A percentile compares a stretch with the other conserved stretches of the same genome.
phyloP scores from a whole-genome alignment of 805 yeast species.

The Kuraishia cidri region DNA sequence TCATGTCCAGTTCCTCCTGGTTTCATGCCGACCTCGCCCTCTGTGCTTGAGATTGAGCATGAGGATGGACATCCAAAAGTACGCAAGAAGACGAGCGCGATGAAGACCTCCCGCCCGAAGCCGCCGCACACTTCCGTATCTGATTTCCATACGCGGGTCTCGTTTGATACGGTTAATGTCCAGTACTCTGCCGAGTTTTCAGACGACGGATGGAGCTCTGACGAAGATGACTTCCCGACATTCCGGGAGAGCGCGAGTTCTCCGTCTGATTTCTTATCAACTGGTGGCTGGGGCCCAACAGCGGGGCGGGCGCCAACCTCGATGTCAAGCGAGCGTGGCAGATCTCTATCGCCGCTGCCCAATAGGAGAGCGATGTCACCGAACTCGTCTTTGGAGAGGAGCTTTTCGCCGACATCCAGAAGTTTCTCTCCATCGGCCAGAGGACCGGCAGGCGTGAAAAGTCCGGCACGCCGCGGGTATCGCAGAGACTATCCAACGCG shows the following conservation, averaged over 20 bases:
- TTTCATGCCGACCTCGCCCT: too few species aligned
- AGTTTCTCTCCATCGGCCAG: conserved; percentile 3
- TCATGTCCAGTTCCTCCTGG: too few species aligned
- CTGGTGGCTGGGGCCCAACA: too few species aligned
- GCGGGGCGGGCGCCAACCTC: too few species aligned
- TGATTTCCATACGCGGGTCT: conserved; percentile 23
- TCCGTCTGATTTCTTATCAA: too few species aligned
- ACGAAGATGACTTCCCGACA: too few species aligned
- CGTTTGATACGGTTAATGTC: conserved; percentile 46
- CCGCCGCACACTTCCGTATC: too few species aligned
- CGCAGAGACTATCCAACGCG: conserved; percentile 19
- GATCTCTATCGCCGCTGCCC: conserved; percentile 9
- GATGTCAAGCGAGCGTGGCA: conserved; percentile 6
- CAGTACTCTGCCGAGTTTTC: too few species aligned
- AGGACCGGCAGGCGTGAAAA: background rate
- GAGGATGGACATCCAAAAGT: too few species aligned
- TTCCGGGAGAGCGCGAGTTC: too few species aligned
- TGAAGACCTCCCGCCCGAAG: background rate
- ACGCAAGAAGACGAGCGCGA: background rate
- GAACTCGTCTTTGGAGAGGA: background rate
- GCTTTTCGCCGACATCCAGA: conserved; percentile 3
- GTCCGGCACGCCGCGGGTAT: conserved; percentile 1
- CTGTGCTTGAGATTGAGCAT: too few species aligned
- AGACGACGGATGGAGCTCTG: too few species aligned
- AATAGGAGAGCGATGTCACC: background rate